Evolutionary conservation across 163 green algal species (phyloP).

Genomic region (Scenedesmus sp.): DNA sequence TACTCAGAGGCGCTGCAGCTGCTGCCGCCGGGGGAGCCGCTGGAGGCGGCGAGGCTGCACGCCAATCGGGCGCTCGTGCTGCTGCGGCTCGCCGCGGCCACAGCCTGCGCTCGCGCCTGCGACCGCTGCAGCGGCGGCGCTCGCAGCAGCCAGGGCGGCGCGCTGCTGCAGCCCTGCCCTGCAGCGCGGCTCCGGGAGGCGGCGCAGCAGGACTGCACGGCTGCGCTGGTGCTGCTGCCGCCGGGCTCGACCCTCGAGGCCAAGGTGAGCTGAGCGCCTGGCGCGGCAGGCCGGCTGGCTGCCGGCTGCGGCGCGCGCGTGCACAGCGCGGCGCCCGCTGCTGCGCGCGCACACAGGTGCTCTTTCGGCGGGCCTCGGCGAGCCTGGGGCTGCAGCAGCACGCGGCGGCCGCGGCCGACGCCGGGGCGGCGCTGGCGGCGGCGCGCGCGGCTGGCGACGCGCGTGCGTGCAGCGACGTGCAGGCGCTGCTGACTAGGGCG

Average conservation of each 20-base stretch:
- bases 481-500: conserved; percentile 14
- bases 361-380: conserved; percentile 18
- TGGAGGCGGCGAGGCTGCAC: conserved; percentile 10
- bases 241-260: neutral
- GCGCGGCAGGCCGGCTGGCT: no score
- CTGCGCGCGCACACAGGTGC: conserved; percentile 16
- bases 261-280: conserved; percentile 16
- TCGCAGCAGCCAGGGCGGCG: neutral
- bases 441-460: neutral
- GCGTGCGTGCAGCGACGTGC: neutral
- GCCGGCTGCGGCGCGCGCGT: no score
- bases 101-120: neutral
- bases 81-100: conserved; percentile 8
- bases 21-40: neutral
- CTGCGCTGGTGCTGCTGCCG: neutral
- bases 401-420: conserved; percentile 17
- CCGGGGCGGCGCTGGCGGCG: neutral
- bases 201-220: conserved; percentile 25
- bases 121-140: conserved; percentile 21
- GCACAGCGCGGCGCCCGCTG: neutral
- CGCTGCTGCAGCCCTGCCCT: neutral
- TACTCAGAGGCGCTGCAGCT: conserved; percentile 6
- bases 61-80: conserved; percentile 23
- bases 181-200: neutral
- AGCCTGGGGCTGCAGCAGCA: neutral